Percentiles rank a stretch among this genome's conserved stretches.
Evolutionary conservation across 768 basidiomycete species (phyloP).

Genomic region (Panaeolus cyanescens): DNA sequence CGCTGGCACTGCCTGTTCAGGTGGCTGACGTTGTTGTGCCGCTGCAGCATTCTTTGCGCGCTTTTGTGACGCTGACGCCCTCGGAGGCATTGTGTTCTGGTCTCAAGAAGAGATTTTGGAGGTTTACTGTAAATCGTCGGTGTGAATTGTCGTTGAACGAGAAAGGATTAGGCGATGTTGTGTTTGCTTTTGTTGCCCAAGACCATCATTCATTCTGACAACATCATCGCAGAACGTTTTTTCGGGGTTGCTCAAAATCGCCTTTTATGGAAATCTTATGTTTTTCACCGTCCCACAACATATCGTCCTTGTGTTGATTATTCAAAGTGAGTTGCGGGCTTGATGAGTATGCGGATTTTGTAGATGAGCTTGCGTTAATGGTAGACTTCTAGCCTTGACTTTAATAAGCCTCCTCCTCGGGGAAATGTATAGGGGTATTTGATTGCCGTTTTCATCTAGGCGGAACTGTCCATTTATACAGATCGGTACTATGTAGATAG

Average conservation of each 20-base stretch:
- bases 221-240: constrained; percentile 4
- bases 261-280: constrained; percentile 3
- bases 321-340: too few relatives aligned
- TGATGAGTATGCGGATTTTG: too few relatives aligned
- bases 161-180: not conserved
- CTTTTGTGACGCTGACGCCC: not conserved
- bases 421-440: not conserved
- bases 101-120: not conserved
- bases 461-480: not conserved
- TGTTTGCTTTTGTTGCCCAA: constrained; percentile 1
- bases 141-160: constrained; percentile 2
- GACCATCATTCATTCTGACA: constrained; percentile 3
- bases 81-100: not conserved
- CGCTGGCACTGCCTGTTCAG: constrained; percentile 1
- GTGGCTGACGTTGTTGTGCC: not conserved
- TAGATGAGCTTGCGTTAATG: too few relatives aligned
- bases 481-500: not conserved
- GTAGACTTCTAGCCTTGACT: too few relatives aligned
- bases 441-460: not conserved
- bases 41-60: not conserved
- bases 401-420: too few relatives aligned
- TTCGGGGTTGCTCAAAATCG: not conserved
- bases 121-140: not conserved
- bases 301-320: too few relatives aligned
- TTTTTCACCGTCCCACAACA: not conserved